Evolutionary conservation across 2,329 filamentous ascomycete genomes (phyloP).

Genomic region (Diaporthe sp.): DNA sequence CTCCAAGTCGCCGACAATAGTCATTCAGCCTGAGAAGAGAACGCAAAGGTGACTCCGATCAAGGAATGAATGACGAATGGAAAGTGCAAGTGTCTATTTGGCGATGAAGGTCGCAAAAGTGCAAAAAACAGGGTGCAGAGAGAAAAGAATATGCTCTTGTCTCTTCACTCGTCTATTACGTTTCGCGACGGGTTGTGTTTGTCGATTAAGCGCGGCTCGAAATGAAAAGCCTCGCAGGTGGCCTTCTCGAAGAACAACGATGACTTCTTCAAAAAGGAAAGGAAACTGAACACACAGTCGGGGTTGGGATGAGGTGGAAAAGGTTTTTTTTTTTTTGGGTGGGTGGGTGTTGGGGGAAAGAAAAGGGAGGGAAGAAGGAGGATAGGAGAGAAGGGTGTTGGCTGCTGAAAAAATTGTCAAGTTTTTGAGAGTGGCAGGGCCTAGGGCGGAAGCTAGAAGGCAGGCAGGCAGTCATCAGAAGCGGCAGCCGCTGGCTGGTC

Average conservation of each 20-base stretch:
- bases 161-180: conserved; percentile 34
- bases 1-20: conserved; percentile 19
- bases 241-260: conserved; percentile 54
- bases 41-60: conserved; percentile 29
- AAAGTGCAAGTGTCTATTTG: conserved; percentile 27
- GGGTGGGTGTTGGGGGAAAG: conserved; percentile 41
- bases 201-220: conserved; percentile 24
- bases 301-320: conserved; percentile 42
- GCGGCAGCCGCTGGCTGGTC: background rate
- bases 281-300: conserved; percentile 47
- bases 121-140: conserved; percentile 30
- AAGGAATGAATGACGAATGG: conserved; percentile 30
- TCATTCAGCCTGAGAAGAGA: conserved; percentile 33
- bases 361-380: conserved; percentile 34
- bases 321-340: conserved; percentile 46
- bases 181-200: conserved; percentile 30
- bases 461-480: conserved; percentile 19
- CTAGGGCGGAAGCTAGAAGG: conserved; percentile 23
- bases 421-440: conserved; percentile 38
- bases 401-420: conserved; percentile 39
- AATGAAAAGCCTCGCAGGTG: conserved; percentile 44
- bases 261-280: conserved; percentile 57
- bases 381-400: conserved; percentile 38
- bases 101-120: conserved; percentile 29
- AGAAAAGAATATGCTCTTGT: conserved; percentile 33